Evolutionary conservation across 495 filamentous ascomycete species (phyloP).

Genomic region (Aspergillus biplanus): DNA sequence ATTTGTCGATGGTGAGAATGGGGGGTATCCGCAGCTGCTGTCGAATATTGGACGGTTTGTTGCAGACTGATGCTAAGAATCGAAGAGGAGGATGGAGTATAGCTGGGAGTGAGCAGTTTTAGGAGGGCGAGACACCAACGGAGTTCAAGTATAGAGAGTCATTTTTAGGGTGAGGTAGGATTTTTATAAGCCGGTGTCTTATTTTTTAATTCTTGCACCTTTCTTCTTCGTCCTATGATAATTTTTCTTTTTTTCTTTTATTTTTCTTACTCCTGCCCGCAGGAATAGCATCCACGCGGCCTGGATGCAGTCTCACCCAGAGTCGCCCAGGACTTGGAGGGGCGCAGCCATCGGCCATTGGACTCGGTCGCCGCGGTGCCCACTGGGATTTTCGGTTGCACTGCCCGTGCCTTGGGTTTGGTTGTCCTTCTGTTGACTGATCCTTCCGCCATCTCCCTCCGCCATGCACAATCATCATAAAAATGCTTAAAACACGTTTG

Average conservation of each 20-base stretch:
- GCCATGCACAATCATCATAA: not conserved
- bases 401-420: not conserved
- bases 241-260: not conserved
- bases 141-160: too few relatives aligned
- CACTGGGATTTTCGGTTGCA: not conserved
- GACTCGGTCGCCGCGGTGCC: not conserved
- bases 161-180: not conserved
- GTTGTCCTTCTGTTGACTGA: not conserved
- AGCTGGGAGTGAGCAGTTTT: too few relatives aligned
- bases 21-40: not conserved
- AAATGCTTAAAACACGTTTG: too few relatives aligned
- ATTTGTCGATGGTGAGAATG: not conserved
- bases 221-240: not conserved
- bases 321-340: not conserved
- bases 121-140: not conserved
- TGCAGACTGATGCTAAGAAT: not conserved
- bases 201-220: not conserved
- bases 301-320: not conserved
- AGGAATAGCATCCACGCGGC: constrained; percentile 3
- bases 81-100: not conserved
- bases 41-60: not conserved
- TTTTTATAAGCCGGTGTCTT: not conserved
- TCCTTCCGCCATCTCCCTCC: not conserved
- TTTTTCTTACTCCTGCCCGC: not conserved
- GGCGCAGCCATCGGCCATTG: not conserved